Evolutionary conservation across 805 yeast species (phyloP).

Genomic region (Scheffersomyces amazonensis): DNA sequence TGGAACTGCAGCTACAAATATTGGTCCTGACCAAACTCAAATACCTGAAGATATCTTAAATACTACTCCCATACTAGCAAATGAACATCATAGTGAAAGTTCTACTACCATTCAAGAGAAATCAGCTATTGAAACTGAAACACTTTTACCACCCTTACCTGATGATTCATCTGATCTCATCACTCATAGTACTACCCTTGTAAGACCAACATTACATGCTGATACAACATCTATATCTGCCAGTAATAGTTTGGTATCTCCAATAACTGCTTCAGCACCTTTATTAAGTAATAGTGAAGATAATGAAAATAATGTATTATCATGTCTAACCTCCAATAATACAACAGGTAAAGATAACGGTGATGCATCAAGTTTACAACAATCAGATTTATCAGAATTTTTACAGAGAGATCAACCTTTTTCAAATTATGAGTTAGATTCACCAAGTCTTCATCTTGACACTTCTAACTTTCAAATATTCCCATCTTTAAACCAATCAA

Average conservation of each 20-base stretch:
- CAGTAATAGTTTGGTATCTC: not conserved
- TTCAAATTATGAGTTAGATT: conserved; percentile 14
- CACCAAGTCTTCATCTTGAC: conserved; percentile 12
- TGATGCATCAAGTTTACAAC: not conserved
- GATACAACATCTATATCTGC: not conserved
- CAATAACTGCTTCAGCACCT: not conserved
- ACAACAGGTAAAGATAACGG: not conserved
- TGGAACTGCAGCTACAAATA: not conserved
- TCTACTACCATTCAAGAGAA: not conserved
- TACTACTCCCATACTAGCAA: not conserved
- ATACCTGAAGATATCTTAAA: too few relatives aligned
- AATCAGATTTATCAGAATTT: not conserved
- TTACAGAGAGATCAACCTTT: conserved; percentile 1
- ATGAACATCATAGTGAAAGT: not conserved
- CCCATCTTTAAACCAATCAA: conserved; percentile 7
- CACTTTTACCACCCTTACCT: conserved; percentile 29
- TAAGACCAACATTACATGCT: not conserved
- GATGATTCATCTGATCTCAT: conserved; percentile 12
- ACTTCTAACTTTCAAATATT: conserved; percentile 6
- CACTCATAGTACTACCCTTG: not conserved
- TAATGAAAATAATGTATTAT: not conserved
- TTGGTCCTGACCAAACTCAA: not conserved
- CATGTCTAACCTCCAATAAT: not conserved
- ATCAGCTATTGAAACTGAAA: conserved; percentile 10
- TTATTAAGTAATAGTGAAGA: not conserved